phyloP scores from a whole-genome alignment of 495 filamentous ascomycete species.

The Parathielavia hyrcaniae region DNA sequence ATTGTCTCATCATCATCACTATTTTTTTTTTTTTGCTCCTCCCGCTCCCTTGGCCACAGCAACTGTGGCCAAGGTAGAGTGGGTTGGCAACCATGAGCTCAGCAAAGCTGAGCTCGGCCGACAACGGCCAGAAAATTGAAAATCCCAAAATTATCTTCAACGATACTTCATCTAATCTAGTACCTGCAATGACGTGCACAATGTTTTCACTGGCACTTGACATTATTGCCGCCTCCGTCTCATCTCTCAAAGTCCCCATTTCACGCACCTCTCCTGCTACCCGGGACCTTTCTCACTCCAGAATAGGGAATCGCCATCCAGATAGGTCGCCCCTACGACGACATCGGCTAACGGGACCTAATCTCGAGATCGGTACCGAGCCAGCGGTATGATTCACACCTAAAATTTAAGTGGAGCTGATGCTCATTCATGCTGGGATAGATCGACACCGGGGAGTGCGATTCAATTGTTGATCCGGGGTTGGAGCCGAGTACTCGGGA shows the following conservation, averaged over 20 bases:
- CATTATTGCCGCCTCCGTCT: no score
- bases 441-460: not conserved
- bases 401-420: not conserved
- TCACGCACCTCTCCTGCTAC: no score
- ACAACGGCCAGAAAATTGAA: not conserved
- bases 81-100: not conserved
- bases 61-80: constrained; percentile 4
- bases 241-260: no score
- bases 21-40: not conserved
- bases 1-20: not conserved
- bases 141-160: not conserved
- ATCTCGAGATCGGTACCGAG: constrained; percentile 18
- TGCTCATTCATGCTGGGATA: no score
- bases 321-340: not conserved
- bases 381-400: constrained; percentile 21
- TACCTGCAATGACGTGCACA: no score
- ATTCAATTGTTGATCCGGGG: not conserved
- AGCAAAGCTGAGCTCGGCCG: not conserved
- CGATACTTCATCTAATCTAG: no score
- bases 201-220: no score
- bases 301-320: no score
- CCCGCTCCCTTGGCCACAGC: constrained; percentile 5
- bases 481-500: not conserved
- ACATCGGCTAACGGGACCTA: not conserved
- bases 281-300: no score